phyloP scores from a whole-genome alignment of 164 flowering plant species.

The Piper betle region DNA sequence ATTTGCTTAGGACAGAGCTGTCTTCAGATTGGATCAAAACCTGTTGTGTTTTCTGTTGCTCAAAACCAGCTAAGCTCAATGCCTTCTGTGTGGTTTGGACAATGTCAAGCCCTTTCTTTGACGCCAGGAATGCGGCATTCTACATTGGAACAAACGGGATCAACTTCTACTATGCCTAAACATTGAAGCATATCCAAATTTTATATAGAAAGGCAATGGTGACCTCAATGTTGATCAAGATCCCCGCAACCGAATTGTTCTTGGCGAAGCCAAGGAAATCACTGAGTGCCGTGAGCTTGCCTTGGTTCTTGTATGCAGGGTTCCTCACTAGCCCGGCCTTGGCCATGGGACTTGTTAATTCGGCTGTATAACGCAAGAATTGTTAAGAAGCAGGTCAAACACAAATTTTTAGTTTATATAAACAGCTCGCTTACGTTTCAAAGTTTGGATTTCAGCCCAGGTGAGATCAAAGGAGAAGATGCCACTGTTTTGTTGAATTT shows the following conservation, averaged over 20 bases:
- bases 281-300: slow-evolving; percentile 8
- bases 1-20: slow-evolving; percentile 49
- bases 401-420: too few species aligned
- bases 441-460: slow-evolving; percentile 63
- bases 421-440: slow-evolving; percentile 44
- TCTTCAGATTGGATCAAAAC: slow-evolving; percentile 77
- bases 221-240: slow-evolving; percentile 12
- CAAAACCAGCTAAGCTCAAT: slow-evolving; percentile 53
- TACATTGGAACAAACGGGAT: slow-evolving; percentile 9
- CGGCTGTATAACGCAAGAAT: slow-evolving; percentile 34
- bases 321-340: slow-evolving; percentile 22
- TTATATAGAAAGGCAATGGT: neutral
- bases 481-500: slow-evolving; percentile 50
- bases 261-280: slow-evolving; percentile 13
- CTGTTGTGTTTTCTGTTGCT: slow-evolving; percentile 54
- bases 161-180: neutral
- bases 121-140: slow-evolving; percentile 87
- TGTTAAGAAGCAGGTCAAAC: neutral
- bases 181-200: neutral
- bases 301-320: slow-evolving; percentile 11
- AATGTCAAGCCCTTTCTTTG: slow-evolving; percentile 58
- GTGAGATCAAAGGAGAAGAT: slow-evolving; percentile 80
- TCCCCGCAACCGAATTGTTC: slow-evolving; percentile 6
- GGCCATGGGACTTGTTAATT: slow-evolving; percentile 23
- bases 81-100: slow-evolving; percentile 38